phyloP scores from a whole-genome alignment of 1,139 yeast genomes.

The Lodderomyces metapsilosis region DNA sequence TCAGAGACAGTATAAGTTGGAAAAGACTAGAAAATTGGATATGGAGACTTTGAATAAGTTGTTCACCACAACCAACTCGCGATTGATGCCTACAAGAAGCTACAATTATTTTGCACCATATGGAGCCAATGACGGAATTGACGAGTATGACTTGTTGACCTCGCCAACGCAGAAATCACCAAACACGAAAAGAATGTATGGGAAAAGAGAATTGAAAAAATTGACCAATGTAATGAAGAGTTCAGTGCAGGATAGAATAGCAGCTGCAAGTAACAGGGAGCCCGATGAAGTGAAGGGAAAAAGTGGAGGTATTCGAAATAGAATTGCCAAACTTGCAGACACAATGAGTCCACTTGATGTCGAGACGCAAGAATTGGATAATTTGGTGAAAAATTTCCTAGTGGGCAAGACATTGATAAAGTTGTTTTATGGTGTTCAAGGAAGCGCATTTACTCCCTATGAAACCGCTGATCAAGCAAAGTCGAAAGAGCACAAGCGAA shows the following conservation, averaged over 20 bases:
- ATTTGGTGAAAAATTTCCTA: slow-evolving; percentile 30
- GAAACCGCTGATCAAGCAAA: background rate
- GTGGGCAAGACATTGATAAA: slow-evolving; percentile 37
- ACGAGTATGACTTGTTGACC: slow-evolving; percentile 8
- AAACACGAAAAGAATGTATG: slow-evolving; percentile 30
- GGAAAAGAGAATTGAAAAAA: slow-evolving; percentile 55
- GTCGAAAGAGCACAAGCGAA: slow-evolving; percentile 6
- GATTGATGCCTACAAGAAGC: slow-evolving; percentile 27
- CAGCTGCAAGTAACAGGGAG: slow-evolving; percentile 28
- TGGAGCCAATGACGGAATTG: slow-evolving; percentile 6
- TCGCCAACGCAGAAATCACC: slow-evolving; percentile 4
- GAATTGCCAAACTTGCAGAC: slow-evolving; percentile 39
- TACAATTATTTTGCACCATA: slow-evolving; percentile 13
- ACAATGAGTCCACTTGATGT: slow-evolving; percentile 39
- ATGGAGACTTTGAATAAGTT: slow-evolving; percentile 60
- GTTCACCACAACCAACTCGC: slow-evolving; percentile 57
- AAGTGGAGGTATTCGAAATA: slow-evolving; percentile 31
- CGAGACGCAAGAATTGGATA: slow-evolving; percentile 44
- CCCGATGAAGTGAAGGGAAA: slow-evolving; percentile 21
- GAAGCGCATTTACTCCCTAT: slow-evolving; percentile 2
- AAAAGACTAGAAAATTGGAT: slow-evolving; percentile 60
- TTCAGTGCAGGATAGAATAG: slow-evolving; percentile 65
- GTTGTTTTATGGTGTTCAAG: slow-evolving; percentile 32
- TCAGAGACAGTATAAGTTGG: slow-evolving; percentile 60
- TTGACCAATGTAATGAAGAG: slow-evolving; percentile 67